phyloP scores from a whole-genome alignment of 225 moss, liverwort and hornwort species.

The Sphagnum tenellum region DNA sequence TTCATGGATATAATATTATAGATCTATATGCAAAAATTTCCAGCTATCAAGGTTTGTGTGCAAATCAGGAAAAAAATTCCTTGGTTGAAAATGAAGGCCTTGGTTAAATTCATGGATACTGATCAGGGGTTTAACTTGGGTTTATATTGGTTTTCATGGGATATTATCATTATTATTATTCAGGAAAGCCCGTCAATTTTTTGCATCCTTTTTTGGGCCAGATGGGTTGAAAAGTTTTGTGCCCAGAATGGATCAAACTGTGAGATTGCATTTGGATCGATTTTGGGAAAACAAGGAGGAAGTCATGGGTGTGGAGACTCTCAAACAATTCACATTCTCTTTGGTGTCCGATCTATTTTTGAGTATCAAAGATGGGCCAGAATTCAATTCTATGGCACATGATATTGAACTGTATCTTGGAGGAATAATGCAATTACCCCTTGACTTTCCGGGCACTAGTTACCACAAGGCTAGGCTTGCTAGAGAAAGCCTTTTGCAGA shows the following conservation, averaged over 20 bases:
- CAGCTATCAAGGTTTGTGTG: no score
- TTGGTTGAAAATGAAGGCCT: no score
- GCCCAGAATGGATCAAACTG: not conserved
- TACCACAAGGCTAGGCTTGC: not conserved
- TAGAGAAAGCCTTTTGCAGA: not conserved
- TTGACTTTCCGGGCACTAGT: not conserved
- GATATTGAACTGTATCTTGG: not conserved
- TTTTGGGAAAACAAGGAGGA: not conserved
- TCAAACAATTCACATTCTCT: not conserved
- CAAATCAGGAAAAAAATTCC: no score
- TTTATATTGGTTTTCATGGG: no score
- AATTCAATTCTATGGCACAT: not conserved
- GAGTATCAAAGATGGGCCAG: slow-evolving; percentile 1
- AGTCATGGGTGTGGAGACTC: not conserved
- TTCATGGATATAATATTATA: no score
- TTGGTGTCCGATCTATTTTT: not conserved
- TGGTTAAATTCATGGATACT: no score
- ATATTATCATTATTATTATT: no score
- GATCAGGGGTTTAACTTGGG: no score
- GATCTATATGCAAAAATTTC: no score
- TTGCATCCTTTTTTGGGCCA: not conserved
- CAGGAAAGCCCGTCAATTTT: no score
- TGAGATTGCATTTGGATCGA: not conserved
- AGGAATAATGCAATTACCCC: not conserved
- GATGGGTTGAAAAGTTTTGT: slow-evolving; percentile 3